phyloP scores from a whole-genome alignment of 345 rosid genomes.

The Melaleuca quinquenervia region DNA sequence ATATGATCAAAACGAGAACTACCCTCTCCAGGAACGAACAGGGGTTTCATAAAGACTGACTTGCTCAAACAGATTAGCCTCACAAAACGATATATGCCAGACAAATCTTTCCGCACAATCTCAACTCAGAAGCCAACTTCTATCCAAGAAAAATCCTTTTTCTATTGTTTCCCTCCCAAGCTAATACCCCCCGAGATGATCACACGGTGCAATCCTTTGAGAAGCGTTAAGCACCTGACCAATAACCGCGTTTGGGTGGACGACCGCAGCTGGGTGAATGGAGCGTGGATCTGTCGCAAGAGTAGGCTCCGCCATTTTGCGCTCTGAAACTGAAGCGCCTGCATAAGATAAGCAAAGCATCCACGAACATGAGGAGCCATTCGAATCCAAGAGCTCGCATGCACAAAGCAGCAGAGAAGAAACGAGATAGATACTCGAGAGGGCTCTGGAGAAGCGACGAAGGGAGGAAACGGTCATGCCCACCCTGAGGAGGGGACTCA shows the following conservation, averaged over 20 bases:
- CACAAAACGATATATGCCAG: background rate
- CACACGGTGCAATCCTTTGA: background rate
- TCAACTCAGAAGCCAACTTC: background rate
- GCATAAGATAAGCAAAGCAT: background rate
- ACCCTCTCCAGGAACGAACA: background rate
- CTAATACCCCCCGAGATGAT: background rate
- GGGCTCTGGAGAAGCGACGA: slow-evolving; percentile 19
- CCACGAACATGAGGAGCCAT: background rate
- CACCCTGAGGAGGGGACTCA: slow-evolving; percentile 35
- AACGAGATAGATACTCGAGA: slow-evolving; percentile 8
- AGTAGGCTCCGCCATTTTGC: background rate
- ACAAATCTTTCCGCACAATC: background rate
- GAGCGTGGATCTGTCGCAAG: background rate
- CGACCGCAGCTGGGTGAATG: slow-evolving; percentile 61
- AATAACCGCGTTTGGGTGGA: slow-evolving; percentile 69
- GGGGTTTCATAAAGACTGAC: background rate
- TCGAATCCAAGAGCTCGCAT: background rate
- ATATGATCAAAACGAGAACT: background rate
- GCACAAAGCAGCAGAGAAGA: background rate
- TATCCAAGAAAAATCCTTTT: background rate
- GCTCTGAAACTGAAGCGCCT: background rate
- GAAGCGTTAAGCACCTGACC: slow-evolving; percentile 38
- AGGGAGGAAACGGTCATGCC: slow-evolving; percentile 3
- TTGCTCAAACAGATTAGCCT: background rate
- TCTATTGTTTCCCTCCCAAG: background rate